Evolutionary conservation across 2,329 filamentous ascomycete genomes (phyloP).

Genomic region (Fusarium secorum): DNA sequence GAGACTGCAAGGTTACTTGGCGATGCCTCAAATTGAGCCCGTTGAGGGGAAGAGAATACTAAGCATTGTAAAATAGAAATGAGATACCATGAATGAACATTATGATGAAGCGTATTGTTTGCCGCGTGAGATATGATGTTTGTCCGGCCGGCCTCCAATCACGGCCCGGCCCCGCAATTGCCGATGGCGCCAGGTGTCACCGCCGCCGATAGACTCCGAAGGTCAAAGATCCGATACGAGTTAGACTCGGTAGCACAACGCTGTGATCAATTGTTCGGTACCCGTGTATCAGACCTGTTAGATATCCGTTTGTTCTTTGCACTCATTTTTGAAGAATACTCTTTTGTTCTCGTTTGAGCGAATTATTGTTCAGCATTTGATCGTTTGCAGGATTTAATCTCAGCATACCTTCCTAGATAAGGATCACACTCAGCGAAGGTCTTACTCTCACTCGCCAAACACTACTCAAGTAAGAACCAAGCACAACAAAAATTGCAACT

Average conservation of each 20-base stretch:
- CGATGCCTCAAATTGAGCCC: slow-evolving; percentile 7
- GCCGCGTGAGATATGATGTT: not conserved
- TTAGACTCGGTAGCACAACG: not conserved
- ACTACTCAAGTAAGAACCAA: not conserved
- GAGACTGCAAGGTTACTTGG: slow-evolving; percentile 65
- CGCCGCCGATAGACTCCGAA: slow-evolving; percentile 7
- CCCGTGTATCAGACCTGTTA: not conserved
- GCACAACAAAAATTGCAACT: not conserved
- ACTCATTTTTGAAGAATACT: not conserved
- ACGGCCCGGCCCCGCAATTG: slow-evolving; percentile 8
- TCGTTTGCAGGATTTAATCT: not conserved
- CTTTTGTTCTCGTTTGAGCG: slow-evolving; percentile 14
- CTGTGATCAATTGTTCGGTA: not conserved
- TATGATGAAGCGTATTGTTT: not conserved
- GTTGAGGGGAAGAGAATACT: not conserved
- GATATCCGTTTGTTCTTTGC: not conserved
- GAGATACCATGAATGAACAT: not conserved
- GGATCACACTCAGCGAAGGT: not conserved
- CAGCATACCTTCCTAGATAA: not conserved
- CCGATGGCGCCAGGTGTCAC: slow-evolving; percentile 15
- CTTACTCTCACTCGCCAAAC: not conserved
- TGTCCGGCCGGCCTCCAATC: slow-evolving; percentile 2
- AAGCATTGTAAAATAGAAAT: not conserved
- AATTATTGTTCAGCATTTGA: slow-evolving; percentile 21
- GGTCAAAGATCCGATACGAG: not conserved